Evolutionary conservation across 352 stramenopile genomes (phyloP).

Genomic region (Phytophthora pluvialis): DNA sequence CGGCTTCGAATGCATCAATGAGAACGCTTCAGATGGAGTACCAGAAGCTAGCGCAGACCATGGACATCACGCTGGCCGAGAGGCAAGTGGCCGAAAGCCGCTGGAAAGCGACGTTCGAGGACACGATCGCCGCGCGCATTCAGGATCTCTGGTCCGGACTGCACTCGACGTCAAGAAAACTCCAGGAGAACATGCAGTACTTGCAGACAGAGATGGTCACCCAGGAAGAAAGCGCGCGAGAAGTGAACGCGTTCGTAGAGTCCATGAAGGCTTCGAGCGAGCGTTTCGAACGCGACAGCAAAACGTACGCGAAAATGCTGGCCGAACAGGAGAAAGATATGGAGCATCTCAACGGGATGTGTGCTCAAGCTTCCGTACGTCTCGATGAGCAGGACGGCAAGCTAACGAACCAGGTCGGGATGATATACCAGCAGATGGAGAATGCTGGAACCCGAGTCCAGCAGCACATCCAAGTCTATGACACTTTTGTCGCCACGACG

Average conservation of each 20-base stretch:
- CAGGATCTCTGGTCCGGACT: slow-evolving; percentile 63
- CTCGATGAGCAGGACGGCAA: slow-evolving; percentile 39
- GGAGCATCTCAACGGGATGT: slow-evolving; percentile 40
- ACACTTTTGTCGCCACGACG: slow-evolving; percentile 34
- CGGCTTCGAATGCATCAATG: slow-evolving; percentile 23
- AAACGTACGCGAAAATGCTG: slow-evolving; percentile 24
- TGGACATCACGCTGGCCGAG: slow-evolving; percentile 45
- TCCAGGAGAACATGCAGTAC: slow-evolving; percentile 47
- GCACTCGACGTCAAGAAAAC: slow-evolving; percentile 39
- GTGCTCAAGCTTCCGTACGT: slow-evolving; percentile 26
- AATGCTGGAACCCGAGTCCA: slow-evolving; percentile 13
- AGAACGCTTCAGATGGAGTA: slow-evolving; percentile 37
- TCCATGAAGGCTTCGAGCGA: slow-evolving; percentile 32
- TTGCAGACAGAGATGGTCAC: slow-evolving; percentile 57
- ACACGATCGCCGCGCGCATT: slow-evolving; percentile 51
- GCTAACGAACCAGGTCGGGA: slow-evolving; percentile 34
- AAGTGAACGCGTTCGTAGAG: slow-evolving; percentile 42
- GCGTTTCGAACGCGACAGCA: slow-evolving; percentile 26
- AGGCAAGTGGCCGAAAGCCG: slow-evolving; percentile 55
- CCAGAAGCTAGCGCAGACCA: slow-evolving; percentile 37
- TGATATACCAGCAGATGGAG: slow-evolving; percentile 27
- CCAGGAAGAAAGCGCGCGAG: slow-evolving; percentile 45
- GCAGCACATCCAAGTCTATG: slow-evolving; percentile 28
- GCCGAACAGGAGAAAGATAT: slow-evolving; percentile 39
- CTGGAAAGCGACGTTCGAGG: slow-evolving; percentile 66